Base-by-base conservation (phyloP, 164 flowering plant genomes). In the Sedum album region DNA sequence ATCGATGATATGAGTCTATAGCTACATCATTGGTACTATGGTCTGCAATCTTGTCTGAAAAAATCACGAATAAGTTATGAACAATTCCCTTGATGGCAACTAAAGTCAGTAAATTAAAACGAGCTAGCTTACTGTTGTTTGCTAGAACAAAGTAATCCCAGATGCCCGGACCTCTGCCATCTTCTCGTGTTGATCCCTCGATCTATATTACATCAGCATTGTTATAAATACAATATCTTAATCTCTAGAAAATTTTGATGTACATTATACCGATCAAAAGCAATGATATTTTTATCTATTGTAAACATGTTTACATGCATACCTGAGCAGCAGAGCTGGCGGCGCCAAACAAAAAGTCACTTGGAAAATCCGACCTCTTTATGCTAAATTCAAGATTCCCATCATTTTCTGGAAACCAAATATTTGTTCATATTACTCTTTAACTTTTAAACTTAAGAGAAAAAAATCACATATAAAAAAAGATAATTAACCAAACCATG, bases 351-450 rank as follows among this genome's bases (percentile, higher is more conserved):
- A 35, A 38, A 4, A 64, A 64, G 11, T 31, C 66, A n/a, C 15
- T 35, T 4, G 66, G 66, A 31, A 64, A 64, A 38, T 64, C 66
- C 3, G 66, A 64, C 44, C 66, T 64, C 44, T 64, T 64, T 9
- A 55, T 55, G 13, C 61, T 25, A 23, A 55, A 30, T 55, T 31
- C 61, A 25, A 55, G 31, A 9, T 55, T 23, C 30, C 7, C 31
- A 26, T 31, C 61, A 9, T 23, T 55, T 26, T 14, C 61, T 23
- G 9, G 14, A 55, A 55, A 53, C 20, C 25, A 51, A 51, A 20
- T 20, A 21, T 20, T 6, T 48, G n/a, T 51, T 9, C 1, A 2
- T 25, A 25, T 25, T 55, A 11, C 2, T 14, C 8, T 9, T 21
- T 9, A 55, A 55, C 30, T 23, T 6, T 25, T 55, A 6, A 25